Conservation (phyloP, 2,329 filamentous ascomycete genomes). For the Exophiala sideris region DNA sequence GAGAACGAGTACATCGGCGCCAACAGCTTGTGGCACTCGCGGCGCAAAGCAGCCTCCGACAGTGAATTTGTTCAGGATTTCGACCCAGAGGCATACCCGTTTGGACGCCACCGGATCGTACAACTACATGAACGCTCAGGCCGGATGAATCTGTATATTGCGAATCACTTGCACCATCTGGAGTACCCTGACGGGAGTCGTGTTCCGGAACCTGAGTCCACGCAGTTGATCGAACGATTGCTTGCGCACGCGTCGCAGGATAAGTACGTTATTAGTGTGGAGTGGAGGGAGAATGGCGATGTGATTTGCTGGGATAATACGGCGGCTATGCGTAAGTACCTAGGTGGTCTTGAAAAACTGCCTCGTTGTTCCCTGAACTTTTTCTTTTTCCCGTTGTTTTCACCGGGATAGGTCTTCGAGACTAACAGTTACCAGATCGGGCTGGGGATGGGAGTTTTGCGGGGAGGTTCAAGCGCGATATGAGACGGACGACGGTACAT, state of each 20-base stretch:
- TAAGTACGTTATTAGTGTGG: constrained; percentile 46
- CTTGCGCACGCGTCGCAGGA: constrained; percentile 47
- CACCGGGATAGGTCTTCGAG: no score
- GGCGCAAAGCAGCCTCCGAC: constrained; percentile 47
- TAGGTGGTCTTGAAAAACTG: no score
- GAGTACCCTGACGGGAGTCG: constrained; percentile 26
- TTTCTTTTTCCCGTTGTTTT: no score
- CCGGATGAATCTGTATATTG: constrained; percentile 53
- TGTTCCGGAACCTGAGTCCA: constrained; percentile 33
- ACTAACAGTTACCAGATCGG: no score
- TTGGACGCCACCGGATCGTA: constrained; percentile 48
- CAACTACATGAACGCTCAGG: constrained; percentile 48
- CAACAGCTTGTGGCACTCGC: constrained; percentile 54
- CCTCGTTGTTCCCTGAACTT: no score
- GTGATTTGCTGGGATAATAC: constrained; percentile 61
- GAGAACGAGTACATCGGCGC: constrained; percentile 46
- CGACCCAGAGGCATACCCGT: constrained; percentile 38
- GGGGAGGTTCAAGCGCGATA: constrained; percentile 50
- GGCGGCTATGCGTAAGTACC: constrained; percentile 54
- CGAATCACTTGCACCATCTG: constrained; percentile 53
- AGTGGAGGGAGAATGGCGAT: constrained; percentile 51
- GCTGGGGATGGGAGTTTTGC: constrained; percentile 49
- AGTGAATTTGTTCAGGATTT: constrained; percentile 44
- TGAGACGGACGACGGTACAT: constrained; percentile 57
- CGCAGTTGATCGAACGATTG: constrained; percentile 35